Conservation (phyloP, 768 basidiomycete species). For the Udeniomyces megalosporus region DNA sequence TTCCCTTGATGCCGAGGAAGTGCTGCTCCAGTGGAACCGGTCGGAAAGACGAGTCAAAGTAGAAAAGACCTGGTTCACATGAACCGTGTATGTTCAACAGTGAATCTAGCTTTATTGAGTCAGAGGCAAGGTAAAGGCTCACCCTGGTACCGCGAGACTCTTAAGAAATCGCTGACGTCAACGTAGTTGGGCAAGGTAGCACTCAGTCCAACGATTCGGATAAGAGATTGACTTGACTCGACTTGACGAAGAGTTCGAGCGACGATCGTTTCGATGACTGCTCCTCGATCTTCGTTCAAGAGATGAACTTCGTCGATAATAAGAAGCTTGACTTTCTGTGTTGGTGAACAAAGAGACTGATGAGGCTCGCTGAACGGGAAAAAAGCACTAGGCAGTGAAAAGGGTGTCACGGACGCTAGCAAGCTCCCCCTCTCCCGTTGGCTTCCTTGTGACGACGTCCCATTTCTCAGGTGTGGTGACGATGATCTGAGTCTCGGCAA, state of each 20-base stretch:
- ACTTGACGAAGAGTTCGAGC: constrained; percentile 90
- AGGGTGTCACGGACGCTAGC: constrained; percentile 47
- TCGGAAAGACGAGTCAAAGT: constrained; percentile 92
- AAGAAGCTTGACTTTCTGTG: constrained; percentile 72
- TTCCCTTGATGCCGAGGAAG: constrained; percentile 84
- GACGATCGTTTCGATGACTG: constrained; percentile 95
- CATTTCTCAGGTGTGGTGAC: constrained; percentile 99
- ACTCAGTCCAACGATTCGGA: constrained; percentile 82
- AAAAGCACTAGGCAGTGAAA: background rate
- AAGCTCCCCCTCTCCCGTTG: constrained; percentile 91
- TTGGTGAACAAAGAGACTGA: background rate
- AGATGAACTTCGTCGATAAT: constrained; percentile 97
- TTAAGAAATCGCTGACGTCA: constrained; percentile 84
- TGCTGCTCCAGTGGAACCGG: constrained; percentile 95
- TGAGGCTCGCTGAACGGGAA: background rate
- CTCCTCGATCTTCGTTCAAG: constrained; percentile 91
- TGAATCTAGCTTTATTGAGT: no score
- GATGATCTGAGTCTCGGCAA: constrained; percentile 88
- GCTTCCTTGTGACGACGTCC: constrained; percentile 97
- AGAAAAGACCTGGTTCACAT: constrained; percentile 62
- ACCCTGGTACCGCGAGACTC: constrained; percentile 13
- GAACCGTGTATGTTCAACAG: background rate
- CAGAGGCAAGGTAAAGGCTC: background rate
- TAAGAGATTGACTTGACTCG: constrained; percentile 87
- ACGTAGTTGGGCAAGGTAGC: constrained; percentile 94